Base-by-base conservation (phyloP, 2,329 filamentous ascomycete species). In the Talaromyces sp. region DNA sequence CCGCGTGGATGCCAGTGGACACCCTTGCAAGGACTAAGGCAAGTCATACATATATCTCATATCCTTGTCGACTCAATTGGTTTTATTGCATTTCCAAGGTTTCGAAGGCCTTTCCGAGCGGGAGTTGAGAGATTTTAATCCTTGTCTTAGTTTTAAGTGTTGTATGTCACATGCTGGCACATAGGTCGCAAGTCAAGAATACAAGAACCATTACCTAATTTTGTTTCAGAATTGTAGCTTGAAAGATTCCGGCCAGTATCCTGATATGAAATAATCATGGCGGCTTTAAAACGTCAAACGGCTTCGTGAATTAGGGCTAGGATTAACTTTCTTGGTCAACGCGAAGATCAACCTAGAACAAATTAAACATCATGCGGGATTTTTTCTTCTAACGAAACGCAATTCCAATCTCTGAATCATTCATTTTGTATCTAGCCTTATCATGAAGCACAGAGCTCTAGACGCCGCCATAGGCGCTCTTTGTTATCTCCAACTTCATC, bases 41-140 rank as follows among this genome's bases (percentile, higher is more conserved):
- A 56, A 24, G 33, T 24, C 33, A 56, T 56, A 56, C 33, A 56
- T 56, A 56, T 56, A 56, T 56, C 52, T 56, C 52, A 37, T 56
- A 56, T 56, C 52, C 52, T 37, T 56, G 52, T 56, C 52, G 37
- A 37, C n/a, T 39, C 22, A 56, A 16, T 24, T 37, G 11, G 24
- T 24, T 5, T 11, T 22, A 16, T 3, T 33, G 31, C 16, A 11
- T 33, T 54, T 19, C 31, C 50, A 19, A 54, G 16, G 31, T 54
- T 19, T 35, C 31, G 14, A 52, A 14, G 13, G 31, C 13, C 9
- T 37, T 52, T 31, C 31, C 9, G 31, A 54, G n/a, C 52, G 39
- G 52, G n/a, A 22, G n/a, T 19, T 39, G 52, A 56, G 33, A 56
- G 33, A 56, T 39, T 39, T 37, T 24, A 14, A 35, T 37, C n/a